Evolutionary conservation across 495 filamentous ascomycete genomes (phyloP).

Genomic region (Aspergillus sparsus): DNA sequence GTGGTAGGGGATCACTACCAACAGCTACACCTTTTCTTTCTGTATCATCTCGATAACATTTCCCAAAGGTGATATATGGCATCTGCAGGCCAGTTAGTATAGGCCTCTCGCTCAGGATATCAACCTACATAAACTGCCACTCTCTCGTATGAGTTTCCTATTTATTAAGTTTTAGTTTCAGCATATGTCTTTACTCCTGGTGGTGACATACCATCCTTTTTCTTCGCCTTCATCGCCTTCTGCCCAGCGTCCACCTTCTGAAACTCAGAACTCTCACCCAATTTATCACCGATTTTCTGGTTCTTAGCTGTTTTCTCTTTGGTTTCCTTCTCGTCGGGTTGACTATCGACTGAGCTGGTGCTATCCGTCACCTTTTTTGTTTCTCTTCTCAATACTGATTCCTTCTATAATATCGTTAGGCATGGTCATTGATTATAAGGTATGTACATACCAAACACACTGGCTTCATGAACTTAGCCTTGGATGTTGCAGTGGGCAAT

Average conservation of each 20-base stretch:
- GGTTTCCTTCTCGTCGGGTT: neutral
- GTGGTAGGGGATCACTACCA: too few species aligned
- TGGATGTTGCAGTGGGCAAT: neutral
- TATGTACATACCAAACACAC: neutral
- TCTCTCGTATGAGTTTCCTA: neutral
- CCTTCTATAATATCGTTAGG: neutral
- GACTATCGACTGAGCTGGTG: neutral
- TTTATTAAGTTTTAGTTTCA: neutral
- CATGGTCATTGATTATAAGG: neutral
- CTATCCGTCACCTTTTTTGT: neutral
- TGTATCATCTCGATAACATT: neutral
- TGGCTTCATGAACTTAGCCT: slow-evolving; percentile 11
- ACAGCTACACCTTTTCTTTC: neutral
- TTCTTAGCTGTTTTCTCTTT: neutral
- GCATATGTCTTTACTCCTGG: neutral
- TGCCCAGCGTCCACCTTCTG: neutral
- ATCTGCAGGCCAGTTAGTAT: neutral
- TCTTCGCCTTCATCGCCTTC: neutral
- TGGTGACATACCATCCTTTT: neutral
- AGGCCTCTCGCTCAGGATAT: neutral
- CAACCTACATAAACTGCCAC: neutral
- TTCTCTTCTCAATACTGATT: neutral
- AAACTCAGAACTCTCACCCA: neutral
- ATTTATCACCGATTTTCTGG: neutral
- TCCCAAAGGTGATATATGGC: slow-evolving; percentile 3